phyloP scores from a whole-genome alignment of 129 eudicot genomes.

The Saussurea involucrata region DNA sequence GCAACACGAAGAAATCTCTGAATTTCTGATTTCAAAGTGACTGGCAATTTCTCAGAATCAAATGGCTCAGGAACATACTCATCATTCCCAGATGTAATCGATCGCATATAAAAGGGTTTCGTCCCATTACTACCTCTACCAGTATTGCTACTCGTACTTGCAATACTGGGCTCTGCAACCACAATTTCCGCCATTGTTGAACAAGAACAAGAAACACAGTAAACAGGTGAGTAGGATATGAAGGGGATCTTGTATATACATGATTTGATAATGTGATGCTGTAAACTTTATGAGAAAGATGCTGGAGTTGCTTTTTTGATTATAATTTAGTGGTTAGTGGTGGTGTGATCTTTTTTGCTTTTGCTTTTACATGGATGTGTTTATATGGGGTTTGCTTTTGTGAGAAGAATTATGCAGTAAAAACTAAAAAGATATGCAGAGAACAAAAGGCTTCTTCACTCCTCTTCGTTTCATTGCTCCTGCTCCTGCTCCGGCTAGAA shows the following conservation, averaged over 20 bases:
- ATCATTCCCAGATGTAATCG: conserved; percentile 55
- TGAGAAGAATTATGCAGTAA: conserved; percentile 13
- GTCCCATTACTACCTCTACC: conserved; percentile 14
- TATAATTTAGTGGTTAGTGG: conserved; percentile 21
- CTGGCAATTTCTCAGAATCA: conserved; percentile 90
- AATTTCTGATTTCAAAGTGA: conserved; percentile 80
- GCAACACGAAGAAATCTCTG: conserved; percentile 94
- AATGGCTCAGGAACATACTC: conserved; percentile 68
- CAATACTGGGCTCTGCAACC: conserved; percentile 58
- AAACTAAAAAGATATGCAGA: conserved; percentile 7
- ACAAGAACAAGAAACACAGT: conserved; percentile 18
- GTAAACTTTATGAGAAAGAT: conserved; percentile 35
- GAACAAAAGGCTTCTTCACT: conserved; percentile 14
- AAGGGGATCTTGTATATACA: conserved; percentile 51
- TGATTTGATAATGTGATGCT: conserved; percentile 17
- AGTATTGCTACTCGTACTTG: conserved; percentile 26
- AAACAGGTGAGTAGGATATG: conserved; percentile 19
- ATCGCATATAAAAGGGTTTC: conserved; percentile 34
- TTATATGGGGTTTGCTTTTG: conserved; percentile 20
- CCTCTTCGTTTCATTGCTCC: not conserved
- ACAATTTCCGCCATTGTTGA: conserved; percentile 70
- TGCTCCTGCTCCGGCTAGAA: not conserved
- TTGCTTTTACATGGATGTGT: conserved; percentile 21
- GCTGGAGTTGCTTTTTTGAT: conserved; percentile 31
- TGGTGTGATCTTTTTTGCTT: conserved; percentile 30